Percentiles rank a stretch among this genome's conserved stretches.
These are phyloP conservation scores for Gaertneriomyces sp. DNA, from an alignment of 192 early-diverging fungal species.

Conservation along the genomic window DNA sequence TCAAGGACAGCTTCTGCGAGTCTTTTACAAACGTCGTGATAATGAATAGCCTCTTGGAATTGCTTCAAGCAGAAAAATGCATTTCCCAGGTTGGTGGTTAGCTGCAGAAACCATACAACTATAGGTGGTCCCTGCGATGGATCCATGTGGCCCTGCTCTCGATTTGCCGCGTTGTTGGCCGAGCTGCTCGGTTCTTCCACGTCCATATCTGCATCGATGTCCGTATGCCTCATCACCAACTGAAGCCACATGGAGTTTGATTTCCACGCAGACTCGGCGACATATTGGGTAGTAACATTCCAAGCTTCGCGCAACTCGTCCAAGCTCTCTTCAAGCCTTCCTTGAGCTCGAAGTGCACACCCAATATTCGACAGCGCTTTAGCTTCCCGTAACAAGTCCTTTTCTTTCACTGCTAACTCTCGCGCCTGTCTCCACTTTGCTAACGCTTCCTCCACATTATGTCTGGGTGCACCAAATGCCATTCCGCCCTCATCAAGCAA, in stretches of 20 bases:
- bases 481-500: constrained; percentile 26
- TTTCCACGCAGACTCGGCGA: constrained; percentile 20
- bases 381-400: constrained; percentile 32
- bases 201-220: constrained; percentile 30
- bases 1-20: constrained; percentile 51
- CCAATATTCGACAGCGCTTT: constrained; percentile 40
- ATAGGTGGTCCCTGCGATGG: constrained; percentile 51
- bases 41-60: constrained; percentile 43
- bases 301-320: constrained; percentile 33
- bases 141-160: constrained; percentile 20
- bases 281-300: constrained; percentile 35
- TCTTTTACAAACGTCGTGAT: constrained; percentile 43
- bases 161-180: not conserved
- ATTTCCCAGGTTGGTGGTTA: constrained; percentile 53
- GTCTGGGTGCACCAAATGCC: constrained; percentile 24
- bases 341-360: constrained; percentile 31
- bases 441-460: constrained; percentile 35
- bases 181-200: constrained; percentile 11
- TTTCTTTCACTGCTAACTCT: constrained; percentile 34
- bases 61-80: constrained; percentile 39
- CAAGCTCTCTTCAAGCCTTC: constrained; percentile 31
- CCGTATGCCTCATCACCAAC: constrained; percentile 36
- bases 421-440: constrained; percentile 39
- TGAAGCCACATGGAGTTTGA: constrained; percentile 41
- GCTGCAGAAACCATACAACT: constrained; percentile 47